Conservation (phyloP, 495 filamentous ascomycete species). For the Penicillium angulare region DNA sequence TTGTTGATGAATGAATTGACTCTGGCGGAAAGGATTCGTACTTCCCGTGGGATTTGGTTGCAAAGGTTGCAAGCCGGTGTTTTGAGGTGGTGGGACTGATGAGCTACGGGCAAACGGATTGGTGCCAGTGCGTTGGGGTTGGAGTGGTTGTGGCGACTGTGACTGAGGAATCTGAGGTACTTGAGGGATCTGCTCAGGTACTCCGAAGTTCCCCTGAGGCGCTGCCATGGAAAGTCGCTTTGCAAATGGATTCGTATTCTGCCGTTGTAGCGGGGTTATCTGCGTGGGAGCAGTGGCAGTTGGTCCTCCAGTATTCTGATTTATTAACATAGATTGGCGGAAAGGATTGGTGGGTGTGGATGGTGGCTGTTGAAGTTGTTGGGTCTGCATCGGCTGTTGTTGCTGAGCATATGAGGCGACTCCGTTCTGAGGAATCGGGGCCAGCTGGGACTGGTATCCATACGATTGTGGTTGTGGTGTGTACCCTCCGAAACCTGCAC, state of each 20-base stretch:
- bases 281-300: slow-evolving; percentile 25
- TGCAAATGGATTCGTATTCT: slow-evolving; percentile 87
- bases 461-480: slow-evolving; percentile 62
- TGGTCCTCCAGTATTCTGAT: slow-evolving; percentile 44
- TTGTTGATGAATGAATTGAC: slow-evolving; percentile 78
- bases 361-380: slow-evolving; percentile 42
- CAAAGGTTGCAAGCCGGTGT: slow-evolving; percentile 45
- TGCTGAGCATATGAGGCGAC: slow-evolving; percentile 51
- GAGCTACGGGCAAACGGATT: slow-evolving; percentile 53
- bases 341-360: slow-evolving; percentile 82
- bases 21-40: slow-evolving; percentile 94
- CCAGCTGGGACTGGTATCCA: slow-evolving; percentile 48
- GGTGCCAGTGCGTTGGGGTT: slow-evolving; percentile 46
- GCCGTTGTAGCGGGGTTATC: slow-evolving; percentile 48
- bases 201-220: slow-evolving; percentile 29
- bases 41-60: slow-evolving; percentile 76
- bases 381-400: slow-evolving; percentile 34
- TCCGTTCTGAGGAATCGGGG: slow-evolving; percentile 65
- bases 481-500: slow-evolving; percentile 86
- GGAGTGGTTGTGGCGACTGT: slow-evolving; percentile 34
- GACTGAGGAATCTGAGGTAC: slow-evolving; percentile 40
- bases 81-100: slow-evolving; percentile 33
- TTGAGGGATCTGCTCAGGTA: slow-evolving; percentile 36
- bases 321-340: slow-evolving; percentile 77
- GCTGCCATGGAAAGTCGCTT: slow-evolving; percentile 49